Evolutionary conservation across 2,329 filamentous ascomycete species (phyloP), one percentile per base, ranked within the genome.

Genomic region (Trichophaea hybrida): DNA sequence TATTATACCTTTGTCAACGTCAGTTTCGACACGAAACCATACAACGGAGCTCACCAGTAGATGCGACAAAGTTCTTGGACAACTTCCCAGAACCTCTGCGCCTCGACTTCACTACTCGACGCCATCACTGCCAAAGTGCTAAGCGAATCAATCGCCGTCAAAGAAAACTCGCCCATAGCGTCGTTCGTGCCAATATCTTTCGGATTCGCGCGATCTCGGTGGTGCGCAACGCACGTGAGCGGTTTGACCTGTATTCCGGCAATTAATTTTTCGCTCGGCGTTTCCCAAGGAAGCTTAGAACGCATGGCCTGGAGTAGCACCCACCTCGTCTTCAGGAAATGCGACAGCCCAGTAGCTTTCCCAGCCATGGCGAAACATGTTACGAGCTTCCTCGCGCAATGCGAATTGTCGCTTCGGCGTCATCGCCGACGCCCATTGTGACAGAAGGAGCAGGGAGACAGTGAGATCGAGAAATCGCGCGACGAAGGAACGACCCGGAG

Each of bases 321-420:
- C 55, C 71, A 83, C 81, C 79, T 93, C 93, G 70, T 98, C 93
- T 73, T 97, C 93, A 10, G 93, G 93, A 70, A 96, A 98, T 60
- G 90, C 93, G 72, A 94, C 78, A 65, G 80, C 75, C 83, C 96
- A 93, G 75, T 98, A 98, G 72, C 91, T 94, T 74, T 90, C 83
- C 75, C 84, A 97, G 61, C 93, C 93, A 76, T 98, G 93, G 73
- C 94, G 95, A 76, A 97, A 97, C 79, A 97, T 88, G 67, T 87
- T 78, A 60, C 63, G 54, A 31, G 63, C 63, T 57, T 64, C 63
- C 32, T 66, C 64, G 4, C 64, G 56, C 12, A 66, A 59, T 10
- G 57, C 61, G n/a, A 59, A 43, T 34, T 63, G 61, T 44, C 60
- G 61, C 24, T n/a, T 31, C 7, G 13, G 15, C 6, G 59, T 61